phyloP scores from a whole-genome alignment of 495 filamentous ascomycete species.

The Oidiodendron maius region DNA sequence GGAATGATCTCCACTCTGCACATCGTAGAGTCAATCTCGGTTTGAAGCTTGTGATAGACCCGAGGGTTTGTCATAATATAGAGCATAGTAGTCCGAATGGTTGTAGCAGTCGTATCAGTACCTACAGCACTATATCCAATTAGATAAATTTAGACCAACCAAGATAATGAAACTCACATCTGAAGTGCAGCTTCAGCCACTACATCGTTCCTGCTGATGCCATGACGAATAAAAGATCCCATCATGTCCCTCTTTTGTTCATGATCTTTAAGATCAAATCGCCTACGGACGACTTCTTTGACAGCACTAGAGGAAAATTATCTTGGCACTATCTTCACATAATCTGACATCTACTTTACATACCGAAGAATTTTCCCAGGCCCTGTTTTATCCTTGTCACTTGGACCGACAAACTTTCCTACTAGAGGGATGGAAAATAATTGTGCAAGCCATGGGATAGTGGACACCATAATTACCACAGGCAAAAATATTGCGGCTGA shows the following conservation, averaged over 20 bases:
- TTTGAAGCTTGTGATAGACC: constrained; percentile 47
- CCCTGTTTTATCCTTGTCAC: constrained; percentile 43
- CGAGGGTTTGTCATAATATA: constrained; percentile 40
- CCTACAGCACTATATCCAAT: constrained; percentile 42
- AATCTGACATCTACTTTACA: background rate
- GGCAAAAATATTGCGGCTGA: constrained; percentile 3
- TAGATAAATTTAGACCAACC: background rate
- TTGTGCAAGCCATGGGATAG: constrained; percentile 5
- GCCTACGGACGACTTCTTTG: constrained; percentile 29
- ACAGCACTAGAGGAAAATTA: constrained; percentile 18
- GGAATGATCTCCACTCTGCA: constrained; percentile 26
- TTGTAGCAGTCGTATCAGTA: constrained; percentile 56
- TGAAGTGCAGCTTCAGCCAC: constrained; percentile 30
- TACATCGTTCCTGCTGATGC: constrained; percentile 29
- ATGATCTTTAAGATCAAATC: constrained; percentile 17
- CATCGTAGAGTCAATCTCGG: constrained; percentile 44
- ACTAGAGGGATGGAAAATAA: constrained; percentile 15
- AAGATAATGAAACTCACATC: background rate
- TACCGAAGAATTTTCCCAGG: constrained; percentile 46
- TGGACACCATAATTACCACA: constrained; percentile 3
- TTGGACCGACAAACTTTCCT: constrained; percentile 46
- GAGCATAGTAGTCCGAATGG: constrained; percentile 48
- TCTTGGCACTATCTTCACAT: background rate
- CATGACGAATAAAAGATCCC: constrained; percentile 38
- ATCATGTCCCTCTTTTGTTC: constrained; percentile 29